Base-by-base conservation (phyloP, 257 asterid species). In the Forsythia suspensa region DNA sequence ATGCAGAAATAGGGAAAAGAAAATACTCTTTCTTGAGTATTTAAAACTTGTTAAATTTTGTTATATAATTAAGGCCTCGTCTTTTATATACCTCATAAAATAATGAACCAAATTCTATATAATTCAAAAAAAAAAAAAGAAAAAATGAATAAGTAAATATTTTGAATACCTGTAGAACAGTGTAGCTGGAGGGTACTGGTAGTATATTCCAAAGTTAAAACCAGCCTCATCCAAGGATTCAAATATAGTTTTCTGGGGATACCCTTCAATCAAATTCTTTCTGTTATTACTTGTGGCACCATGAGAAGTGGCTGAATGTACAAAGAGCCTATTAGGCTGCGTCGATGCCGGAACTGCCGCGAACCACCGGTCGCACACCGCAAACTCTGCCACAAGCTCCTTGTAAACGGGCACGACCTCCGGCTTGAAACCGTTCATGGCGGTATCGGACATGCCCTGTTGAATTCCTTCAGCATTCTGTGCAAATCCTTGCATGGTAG, bases 281-380 rank as follows among this genome's bases (percentile, higher is more conserved):
- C 82, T 89, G 78, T 90, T 96, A 48, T 92, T 89, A 4, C 76
- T 79, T 0, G 84, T 86, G 0, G 94, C 88, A 5, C 97, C 97
- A 59, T 82, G 71, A 3, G 97, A 91, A 0, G 97, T 92, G 0
- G 92, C 94, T 40, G 97, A 91, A 84, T 92, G 95, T 38, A 91
- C 82, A 73, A 82, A 92, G 15, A 92, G 86, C 89, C 96, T 80
- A 70, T 92, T 92, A 0, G 94, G 97, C 71, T 92, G 97, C 1
- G 97, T 91, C 83, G 89, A 75, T 0, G 90, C 78, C 0, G 97
- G 97, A 7, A 57, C 81, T 0, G 97, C 89, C 1, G 90, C 84
- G 9, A 92, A 92, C 97, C 97, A 92, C 3, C 97, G 80, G 51
- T 92, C 97, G 57, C 95, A 92, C n/a, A 92, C 92, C 0, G 89